These are phyloP conservation scores for Kluyveromyces marxianus DNA, from an alignment of 1,139 yeast genomes.

Conservation along the genomic window DNA sequence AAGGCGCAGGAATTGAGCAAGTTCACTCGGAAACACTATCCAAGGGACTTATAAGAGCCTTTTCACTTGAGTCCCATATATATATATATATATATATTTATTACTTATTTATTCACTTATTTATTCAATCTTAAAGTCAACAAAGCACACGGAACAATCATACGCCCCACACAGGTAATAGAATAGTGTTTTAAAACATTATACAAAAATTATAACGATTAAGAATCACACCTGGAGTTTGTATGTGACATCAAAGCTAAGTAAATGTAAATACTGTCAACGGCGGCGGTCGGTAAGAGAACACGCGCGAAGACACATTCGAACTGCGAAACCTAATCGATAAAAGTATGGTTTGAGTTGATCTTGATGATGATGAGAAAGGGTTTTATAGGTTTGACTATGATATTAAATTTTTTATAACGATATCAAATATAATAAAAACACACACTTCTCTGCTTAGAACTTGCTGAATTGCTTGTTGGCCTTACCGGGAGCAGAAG, in stretches of 20 bases:
- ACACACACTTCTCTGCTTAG: constrained; percentile 38
- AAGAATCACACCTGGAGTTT: not conserved
- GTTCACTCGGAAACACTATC: constrained; percentile 7
- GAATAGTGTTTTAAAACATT: constrained; percentile 1
- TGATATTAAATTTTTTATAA: not conserved
- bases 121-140: not conserved
- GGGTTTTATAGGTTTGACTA: not conserved
- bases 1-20: constrained; percentile 15
- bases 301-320: too few species aligned
- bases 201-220: constrained; percentile 1
- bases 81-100: not conserved
- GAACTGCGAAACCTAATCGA: not conserved
- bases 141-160: not conserved
- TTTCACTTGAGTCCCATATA: not conserved
- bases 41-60: not conserved
- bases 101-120: not conserved
- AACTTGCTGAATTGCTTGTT: constrained; percentile 94
- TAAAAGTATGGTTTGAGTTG: not conserved
- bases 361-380: not conserved
- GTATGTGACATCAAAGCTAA: not conserved
- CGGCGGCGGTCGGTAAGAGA: too few species aligned
- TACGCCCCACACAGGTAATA: not conserved
- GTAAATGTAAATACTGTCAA: not conserved
- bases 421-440: too few species aligned
- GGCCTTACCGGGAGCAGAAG: constrained; percentile 81